Evolutionary conservation across 805 yeast genomes (phyloP).

Genomic region (Pichia exigua): DNA sequence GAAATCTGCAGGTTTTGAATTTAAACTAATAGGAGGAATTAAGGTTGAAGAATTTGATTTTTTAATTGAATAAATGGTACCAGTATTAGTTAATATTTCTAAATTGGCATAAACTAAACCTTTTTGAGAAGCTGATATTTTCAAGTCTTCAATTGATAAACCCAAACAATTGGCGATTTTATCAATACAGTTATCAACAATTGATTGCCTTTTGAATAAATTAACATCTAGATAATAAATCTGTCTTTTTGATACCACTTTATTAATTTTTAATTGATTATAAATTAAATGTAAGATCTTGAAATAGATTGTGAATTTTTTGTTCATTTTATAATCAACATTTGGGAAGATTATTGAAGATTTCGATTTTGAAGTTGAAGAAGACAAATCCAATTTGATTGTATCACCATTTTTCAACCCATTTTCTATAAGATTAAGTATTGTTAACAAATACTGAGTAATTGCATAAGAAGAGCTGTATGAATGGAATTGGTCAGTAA

Average conservation of each 20-base stretch:
- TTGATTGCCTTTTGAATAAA: slow-evolving; percentile 38
- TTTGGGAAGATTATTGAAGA: slow-evolving; percentile 15
- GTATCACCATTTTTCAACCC: slow-evolving; percentile 22
- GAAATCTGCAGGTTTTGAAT: slow-evolving; percentile 14
- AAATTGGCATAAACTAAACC: slow-evolving; percentile 40
- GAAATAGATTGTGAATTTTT: slow-evolving; percentile 19
- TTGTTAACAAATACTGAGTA: slow-evolving; percentile 11
- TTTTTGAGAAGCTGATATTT: slow-evolving; percentile 46
- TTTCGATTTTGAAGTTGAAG: slow-evolving; percentile 6
- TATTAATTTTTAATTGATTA: slow-evolving; percentile 7
- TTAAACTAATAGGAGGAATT: slow-evolving; percentile 33
- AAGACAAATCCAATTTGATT: slow-evolving; percentile 14
- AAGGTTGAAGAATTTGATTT: slow-evolving; percentile 17
- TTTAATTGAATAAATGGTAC: not conserved
- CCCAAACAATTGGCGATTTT: slow-evolving; percentile 32
- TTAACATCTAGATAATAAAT: slow-evolving; percentile 50
- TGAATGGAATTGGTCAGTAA: not conserved
- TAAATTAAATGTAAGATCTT: slow-evolving; percentile 16
- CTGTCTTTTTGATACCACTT: slow-evolving; percentile 43
- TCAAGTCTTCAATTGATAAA: slow-evolving; percentile 31
- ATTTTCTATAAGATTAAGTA: slow-evolving; percentile 20
- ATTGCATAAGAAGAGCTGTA: not conserved
- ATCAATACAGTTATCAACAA: slow-evolving; percentile 34
- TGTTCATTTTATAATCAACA: slow-evolving; percentile 10
- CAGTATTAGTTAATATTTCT: not conserved